A percentile compares a stretch with the other conserved stretches of the same genome.
phyloP scores from a whole-genome alignment of 2,329 filamentous ascomycete species.

The Claviceps pazoutovae region DNA sequence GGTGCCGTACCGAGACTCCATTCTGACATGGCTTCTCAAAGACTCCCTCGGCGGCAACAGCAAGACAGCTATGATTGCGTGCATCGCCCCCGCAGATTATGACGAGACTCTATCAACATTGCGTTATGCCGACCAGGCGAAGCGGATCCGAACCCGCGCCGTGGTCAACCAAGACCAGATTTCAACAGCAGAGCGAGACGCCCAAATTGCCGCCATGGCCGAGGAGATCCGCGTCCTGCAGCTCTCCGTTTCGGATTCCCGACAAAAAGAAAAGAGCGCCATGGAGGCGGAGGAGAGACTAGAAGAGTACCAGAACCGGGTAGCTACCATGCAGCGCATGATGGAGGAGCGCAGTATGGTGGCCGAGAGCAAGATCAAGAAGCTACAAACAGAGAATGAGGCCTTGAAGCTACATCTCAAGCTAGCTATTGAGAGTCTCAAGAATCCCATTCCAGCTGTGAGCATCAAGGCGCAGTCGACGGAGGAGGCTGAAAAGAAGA shows the following conservation, averaged over 20 bases:
- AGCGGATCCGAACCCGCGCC: slow-evolving; percentile 87
- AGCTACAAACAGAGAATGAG: slow-evolving; percentile 80
- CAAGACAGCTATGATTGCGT: slow-evolving; percentile 98
- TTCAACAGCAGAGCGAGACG: slow-evolving; percentile 82
- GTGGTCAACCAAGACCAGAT: slow-evolving; percentile 93
- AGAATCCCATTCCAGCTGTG: slow-evolving; percentile 71
- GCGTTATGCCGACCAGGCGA: slow-evolving; percentile 93
- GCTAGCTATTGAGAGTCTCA: slow-evolving; percentile 71
- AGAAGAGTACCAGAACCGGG: slow-evolving; percentile 88
- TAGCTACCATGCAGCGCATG: slow-evolving; percentile 77
- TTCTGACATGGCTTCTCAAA: slow-evolving; percentile 74
- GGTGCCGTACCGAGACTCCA: slow-evolving; percentile 86
- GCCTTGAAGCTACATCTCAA: slow-evolving; percentile 76
- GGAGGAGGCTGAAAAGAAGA: slow-evolving; percentile 14
- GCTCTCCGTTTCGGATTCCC: slow-evolving; percentile 53
- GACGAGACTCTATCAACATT: slow-evolving; percentile 94
- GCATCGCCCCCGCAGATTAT: slow-evolving; percentile 89
- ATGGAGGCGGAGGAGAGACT: slow-evolving; percentile 68
- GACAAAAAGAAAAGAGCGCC: slow-evolving; percentile 60
- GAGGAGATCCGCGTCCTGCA: slow-evolving; percentile 85
- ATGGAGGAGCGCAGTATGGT: slow-evolving; percentile 93
- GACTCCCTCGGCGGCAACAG: slow-evolving; percentile 92
- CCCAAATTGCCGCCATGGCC: slow-evolving; percentile 86
- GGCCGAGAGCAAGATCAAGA: slow-evolving; percentile 85
- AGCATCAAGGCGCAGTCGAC: slow-evolving; percentile 19